Percentiles rank a stretch among this genome's conserved stretches.
phyloP scores from a whole-genome alignment of 225 moss, liverwort and hornwort species.

The Antitrichia curtipendula region DNA sequence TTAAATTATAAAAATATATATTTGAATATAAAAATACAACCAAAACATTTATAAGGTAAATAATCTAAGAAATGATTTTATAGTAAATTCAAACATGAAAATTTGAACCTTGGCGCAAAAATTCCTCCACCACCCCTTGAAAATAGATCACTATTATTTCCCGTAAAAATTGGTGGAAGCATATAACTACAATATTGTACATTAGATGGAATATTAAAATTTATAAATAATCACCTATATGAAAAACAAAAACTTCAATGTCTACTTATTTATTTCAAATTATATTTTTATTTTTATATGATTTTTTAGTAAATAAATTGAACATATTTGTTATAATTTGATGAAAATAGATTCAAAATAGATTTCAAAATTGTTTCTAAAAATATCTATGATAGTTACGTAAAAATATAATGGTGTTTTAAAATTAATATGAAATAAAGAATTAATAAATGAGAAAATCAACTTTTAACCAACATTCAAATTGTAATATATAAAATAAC shows the following conservation, averaged over 20 bases:
- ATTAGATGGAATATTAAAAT: background rate
- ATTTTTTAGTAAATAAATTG: too few relatives aligned
- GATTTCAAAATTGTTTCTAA: background rate
- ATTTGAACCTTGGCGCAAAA: background rate
- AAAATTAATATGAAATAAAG: background rate
- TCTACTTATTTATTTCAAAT: background rate
- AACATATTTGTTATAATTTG: background rate
- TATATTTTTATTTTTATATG: background rate
- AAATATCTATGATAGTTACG: background rate
- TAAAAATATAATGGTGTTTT: background rate
- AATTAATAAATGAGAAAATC: background rate
- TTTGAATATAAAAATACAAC: too few relatives aligned
- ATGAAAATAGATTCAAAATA: background rate
- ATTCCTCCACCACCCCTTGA: background rate
- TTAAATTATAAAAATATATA: background rate
- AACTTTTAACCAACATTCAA: background rate
- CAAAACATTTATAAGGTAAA: background rate
- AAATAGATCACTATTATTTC: background rate
- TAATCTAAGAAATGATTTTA: background rate
- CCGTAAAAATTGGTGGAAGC: background rate
- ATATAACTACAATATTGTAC: background rate
- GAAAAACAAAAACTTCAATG: background rate
- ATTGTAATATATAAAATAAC: background rate
- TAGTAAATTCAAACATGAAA: too few relatives aligned
- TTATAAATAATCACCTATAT: background rate